These are phyloP conservation scores for Silene uniflora DNA, from an alignment of 148 eudicot species.

Conservation along the genomic window DNA sequence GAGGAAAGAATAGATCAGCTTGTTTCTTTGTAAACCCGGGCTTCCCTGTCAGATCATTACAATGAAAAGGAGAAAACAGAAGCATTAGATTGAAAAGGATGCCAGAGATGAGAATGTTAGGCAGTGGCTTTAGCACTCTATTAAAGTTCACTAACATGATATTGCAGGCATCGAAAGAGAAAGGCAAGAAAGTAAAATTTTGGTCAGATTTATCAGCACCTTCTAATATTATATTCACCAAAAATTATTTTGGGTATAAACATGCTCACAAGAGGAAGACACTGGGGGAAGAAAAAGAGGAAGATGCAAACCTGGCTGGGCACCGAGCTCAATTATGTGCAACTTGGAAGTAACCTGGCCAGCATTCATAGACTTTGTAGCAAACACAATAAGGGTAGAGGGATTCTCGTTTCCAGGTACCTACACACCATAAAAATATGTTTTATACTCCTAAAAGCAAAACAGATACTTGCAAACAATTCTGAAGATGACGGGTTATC, in stretches of 20 bases:
- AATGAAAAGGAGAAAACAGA: constrained; percentile 2
- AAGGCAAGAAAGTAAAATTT: not conserved
- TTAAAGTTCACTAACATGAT: not conserved
- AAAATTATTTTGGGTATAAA: not conserved
- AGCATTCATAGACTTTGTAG: constrained; percentile 83
- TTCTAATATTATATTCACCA: not conserved
- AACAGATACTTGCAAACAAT: not conserved
- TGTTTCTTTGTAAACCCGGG: constrained; percentile 90
- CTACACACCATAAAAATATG: constrained; percentile 23
- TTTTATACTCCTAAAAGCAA: constrained; percentile 4
- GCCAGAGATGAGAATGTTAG: not conserved
- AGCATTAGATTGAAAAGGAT: not conserved
- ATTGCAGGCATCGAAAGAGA: not conserved
- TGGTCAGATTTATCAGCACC: not conserved
- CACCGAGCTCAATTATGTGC: constrained; percentile 97
- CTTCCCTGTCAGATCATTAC: constrained; percentile 48
- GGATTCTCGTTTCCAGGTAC: constrained; percentile 90
- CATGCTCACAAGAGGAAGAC: not conserved
- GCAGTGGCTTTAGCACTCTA: not conserved
- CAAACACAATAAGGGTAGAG: constrained; percentile 85
- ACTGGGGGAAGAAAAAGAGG: not conserved
- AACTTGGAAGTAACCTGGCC: constrained; percentile 84
- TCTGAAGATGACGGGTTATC: constrained; percentile 13
- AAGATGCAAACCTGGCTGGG: constrained; percentile 66
- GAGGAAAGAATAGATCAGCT: constrained; percentile 97